phyloP scores from a whole-genome alignment of 139 green algal genomes.

The Desmodesmus armatus region DNA sequence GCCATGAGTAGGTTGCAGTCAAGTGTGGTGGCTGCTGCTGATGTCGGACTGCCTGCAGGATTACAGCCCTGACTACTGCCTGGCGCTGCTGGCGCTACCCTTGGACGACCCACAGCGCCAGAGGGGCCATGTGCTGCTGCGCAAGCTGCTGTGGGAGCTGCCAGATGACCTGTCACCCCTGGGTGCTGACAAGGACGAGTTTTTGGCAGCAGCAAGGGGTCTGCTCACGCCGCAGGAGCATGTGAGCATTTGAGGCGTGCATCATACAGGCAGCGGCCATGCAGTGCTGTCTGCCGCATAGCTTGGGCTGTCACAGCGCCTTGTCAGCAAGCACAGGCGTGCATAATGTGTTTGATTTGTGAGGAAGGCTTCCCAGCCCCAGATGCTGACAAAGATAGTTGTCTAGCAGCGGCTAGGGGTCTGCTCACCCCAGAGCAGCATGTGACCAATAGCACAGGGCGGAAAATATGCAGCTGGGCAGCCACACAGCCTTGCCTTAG shows the following conservation, averaged over 20 bases:
- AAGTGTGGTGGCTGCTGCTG: too few species aligned
- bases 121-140: slow-evolving; percentile 19
- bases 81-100: slow-evolving; percentile 55
- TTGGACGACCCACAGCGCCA: slow-evolving; percentile 7
- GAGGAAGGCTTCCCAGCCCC: too few species aligned
- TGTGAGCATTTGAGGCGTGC: slow-evolving; percentile 4
- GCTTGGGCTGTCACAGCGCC: background rate
- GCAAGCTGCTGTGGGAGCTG: slow-evolving; percentile 23
- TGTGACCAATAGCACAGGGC: too few species aligned
- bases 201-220: slow-evolving; percentile 10
- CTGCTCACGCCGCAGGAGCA: slow-evolving; percentile 45
- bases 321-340: background rate
- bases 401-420: too few species aligned
- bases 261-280: background rate
- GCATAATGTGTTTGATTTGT: too few species aligned
- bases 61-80: slow-evolving; percentile 48
- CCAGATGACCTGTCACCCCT: background rate
- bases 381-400: too few species aligned
- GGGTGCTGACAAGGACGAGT: background rate
- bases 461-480: too few species aligned
- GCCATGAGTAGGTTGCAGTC: too few species aligned
- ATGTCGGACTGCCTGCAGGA: too few species aligned
- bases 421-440: too few species aligned
- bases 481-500: too few species aligned
- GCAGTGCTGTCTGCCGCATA: background rate